Evolutionary conservation across 2,329 filamentous ascomycete species (phyloP).

Genomic region (Fusarium camptoceras): DNA sequence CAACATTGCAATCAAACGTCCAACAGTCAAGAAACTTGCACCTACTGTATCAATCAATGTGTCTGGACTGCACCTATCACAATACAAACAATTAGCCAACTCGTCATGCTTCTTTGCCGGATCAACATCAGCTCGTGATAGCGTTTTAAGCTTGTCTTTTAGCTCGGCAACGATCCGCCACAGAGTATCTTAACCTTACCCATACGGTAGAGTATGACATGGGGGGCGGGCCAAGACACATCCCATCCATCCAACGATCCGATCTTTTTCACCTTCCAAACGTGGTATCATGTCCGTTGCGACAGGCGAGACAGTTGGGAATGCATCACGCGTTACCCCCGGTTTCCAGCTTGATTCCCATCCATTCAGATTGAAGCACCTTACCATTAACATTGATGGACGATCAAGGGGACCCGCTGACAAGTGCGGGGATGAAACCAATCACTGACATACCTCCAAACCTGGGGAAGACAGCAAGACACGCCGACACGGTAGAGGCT

Average conservation of each 20-base stretch:
- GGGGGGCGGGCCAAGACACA: slow-evolving; percentile 28
- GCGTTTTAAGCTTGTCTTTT: slow-evolving; percentile 38
- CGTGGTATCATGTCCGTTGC: slow-evolving; percentile 32
- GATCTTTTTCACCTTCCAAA: slow-evolving; percentile 41
- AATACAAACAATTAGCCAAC: background rate
- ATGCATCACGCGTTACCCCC: slow-evolving; percentile 29
- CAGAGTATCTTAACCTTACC: background rate
- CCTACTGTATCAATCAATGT: too few relatives aligned
- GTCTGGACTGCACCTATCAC: background rate
- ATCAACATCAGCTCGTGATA: slow-evolving; percentile 14
- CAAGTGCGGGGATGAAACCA: slow-evolving; percentile 35
- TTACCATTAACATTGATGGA: background rate
- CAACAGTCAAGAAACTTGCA: too few relatives aligned
- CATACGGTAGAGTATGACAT: background rate
- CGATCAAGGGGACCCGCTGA: slow-evolving; percentile 8
- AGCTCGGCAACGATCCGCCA: slow-evolving; percentile 6
- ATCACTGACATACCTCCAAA: background rate
- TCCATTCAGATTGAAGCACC: background rate
- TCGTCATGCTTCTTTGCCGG: background rate
- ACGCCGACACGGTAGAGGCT: background rate
- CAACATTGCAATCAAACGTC: background rate
- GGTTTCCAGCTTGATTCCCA: background rate
- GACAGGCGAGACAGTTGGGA: slow-evolving; percentile 3
- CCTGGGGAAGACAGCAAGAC: slow-evolving; percentile 3
- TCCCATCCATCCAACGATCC: slow-evolving; percentile 20